These are phyloP conservation scores for Gloeopeniophorella convolvens DNA, from an alignment of 768 basidiomycete species.

Conservation along the genomic window DNA sequence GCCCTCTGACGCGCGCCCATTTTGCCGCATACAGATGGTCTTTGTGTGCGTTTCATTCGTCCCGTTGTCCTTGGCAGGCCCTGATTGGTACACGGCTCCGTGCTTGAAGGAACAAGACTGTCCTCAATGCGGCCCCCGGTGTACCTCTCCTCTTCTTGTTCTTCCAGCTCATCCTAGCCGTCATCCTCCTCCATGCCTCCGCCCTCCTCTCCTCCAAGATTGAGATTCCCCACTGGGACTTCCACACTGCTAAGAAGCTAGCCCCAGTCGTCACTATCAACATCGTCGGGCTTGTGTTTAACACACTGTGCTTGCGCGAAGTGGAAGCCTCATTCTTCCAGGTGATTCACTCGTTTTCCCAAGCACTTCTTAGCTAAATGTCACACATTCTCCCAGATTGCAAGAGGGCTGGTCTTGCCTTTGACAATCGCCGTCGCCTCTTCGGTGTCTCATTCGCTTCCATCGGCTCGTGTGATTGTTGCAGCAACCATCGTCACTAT, in stretches of 20 bases:
- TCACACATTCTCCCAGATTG: conserved; percentile 50
- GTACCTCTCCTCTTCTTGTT: conserved; percentile 64
- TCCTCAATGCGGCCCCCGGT: conserved; percentile 58
- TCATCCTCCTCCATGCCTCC: conserved; percentile 52
- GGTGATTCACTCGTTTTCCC: conserved; percentile 30
- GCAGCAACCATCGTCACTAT: conserved; percentile 60
- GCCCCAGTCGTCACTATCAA: conserved; percentile 61
- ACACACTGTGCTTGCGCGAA: conserved; percentile 68
- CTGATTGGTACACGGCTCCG: neutral
- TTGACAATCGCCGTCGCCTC: conserved; percentile 74
- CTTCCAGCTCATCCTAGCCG: conserved; percentile 61
- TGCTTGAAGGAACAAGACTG: conserved; percentile 60
- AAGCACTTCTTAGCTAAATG: neutral
- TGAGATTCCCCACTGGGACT: conserved; percentile 52
- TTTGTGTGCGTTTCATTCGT: conserved; percentile 34
- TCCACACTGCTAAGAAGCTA: conserved; percentile 48
- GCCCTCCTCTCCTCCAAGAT: conserved; percentile 43
- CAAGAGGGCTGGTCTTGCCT: conserved; percentile 76
- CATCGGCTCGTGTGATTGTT: conserved; percentile 46
- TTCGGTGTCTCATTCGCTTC: conserved; percentile 45
- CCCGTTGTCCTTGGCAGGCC: conserved; percentile 3
- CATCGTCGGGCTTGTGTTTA: conserved; percentile 71
- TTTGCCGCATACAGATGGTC: conserved; percentile 37
- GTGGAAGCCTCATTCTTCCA: conserved; percentile 83
- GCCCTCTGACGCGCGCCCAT: conserved; percentile 2